phyloP scores from a whole-genome alignment of 139 green algal genomes.

The Edaphochlamys debaryana region DNA sequence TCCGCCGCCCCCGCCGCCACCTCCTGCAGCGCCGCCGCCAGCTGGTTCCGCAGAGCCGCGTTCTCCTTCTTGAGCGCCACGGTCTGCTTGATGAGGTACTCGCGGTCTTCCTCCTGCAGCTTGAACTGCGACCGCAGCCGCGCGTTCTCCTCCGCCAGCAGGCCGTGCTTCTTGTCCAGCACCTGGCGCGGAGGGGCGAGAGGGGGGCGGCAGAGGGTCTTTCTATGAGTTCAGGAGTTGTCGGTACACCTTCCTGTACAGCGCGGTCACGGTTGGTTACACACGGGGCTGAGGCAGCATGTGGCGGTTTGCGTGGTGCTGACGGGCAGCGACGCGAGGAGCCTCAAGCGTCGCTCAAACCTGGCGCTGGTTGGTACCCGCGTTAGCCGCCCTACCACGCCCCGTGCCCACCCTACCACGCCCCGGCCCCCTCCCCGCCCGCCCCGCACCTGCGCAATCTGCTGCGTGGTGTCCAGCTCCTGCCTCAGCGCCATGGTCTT shows the following conservation, averaged over 20 bases:
- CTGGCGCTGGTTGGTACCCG: no score
- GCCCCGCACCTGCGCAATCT: conserved; percentile 11
- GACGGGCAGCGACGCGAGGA: no score
- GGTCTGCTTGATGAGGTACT: conserved; percentile 52
- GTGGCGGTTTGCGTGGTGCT: no score
- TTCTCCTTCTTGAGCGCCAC: conserved; percentile 58
- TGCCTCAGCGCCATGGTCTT: conserved; percentile 21
- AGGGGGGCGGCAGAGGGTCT: no score
- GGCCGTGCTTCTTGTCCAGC: conserved; percentile 52
- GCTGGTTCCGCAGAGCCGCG: conserved; percentile 35
- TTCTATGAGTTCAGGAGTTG: not conserved
- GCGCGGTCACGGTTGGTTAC: no score
- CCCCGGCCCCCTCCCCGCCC: no score
- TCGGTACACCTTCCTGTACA: no score
- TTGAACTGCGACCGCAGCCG: conserved; percentile 49
- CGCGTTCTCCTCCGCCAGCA: conserved; percentile 45
- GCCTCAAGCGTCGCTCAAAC: no score
- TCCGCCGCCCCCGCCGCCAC: conserved; percentile 1
- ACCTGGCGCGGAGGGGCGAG: not conserved
- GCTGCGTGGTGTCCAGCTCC: conserved; percentile 43
- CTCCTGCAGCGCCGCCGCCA: conserved; percentile 27
- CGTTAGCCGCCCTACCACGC: no score
- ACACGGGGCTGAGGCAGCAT: no score
- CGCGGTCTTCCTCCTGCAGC: conserved; percentile 54
- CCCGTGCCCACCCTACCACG: no score